Evolutionary conservation across 106 monocot genomes (phyloP).

Genomic region (Phalaenopsis equestris): DNA sequence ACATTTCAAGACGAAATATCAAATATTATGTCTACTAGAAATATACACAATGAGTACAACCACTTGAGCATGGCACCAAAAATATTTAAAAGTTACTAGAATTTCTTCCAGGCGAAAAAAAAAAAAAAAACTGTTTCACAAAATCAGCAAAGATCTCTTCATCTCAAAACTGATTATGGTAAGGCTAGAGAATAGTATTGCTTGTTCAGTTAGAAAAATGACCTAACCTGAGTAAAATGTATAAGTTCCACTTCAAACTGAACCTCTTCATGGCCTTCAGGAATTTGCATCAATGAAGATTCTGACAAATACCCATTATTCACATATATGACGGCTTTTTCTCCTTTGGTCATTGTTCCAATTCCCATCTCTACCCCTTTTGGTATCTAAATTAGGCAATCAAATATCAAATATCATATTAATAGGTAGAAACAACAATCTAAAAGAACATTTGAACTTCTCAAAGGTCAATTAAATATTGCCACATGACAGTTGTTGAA

Average conservation of each 20-base stretch:
- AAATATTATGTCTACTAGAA: neutral
- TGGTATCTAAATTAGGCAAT: slow-evolving; percentile 60
- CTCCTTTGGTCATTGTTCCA: slow-evolving; percentile 80
- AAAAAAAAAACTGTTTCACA: neutral
- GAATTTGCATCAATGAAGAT: slow-evolving; percentile 55
- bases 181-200: neutral
- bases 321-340: slow-evolving; percentile 77
- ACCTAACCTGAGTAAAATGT: slow-evolving; percentile 72
- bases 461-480: neutral
- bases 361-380: slow-evolving; percentile 98
- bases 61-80: neutral
- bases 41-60: neutral
- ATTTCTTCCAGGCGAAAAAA: neutral
- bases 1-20: neutral
- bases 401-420: slow-evolving; percentile 17
- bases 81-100: neutral
- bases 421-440: slow-evolving; percentile 3
- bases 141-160: neutral
- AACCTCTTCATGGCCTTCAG: slow-evolving; percentile 70
- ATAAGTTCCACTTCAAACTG: slow-evolving; percentile 84
- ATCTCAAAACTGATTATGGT: neutral
- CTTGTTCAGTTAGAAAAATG: neutral
- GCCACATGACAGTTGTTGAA: neutral
- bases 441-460: neutral
- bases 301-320: slow-evolving; percentile 51